Evolutionary conservation across 345 rosid genomes (phyloP).

Genomic region (Hypericum perforatum): DNA sequence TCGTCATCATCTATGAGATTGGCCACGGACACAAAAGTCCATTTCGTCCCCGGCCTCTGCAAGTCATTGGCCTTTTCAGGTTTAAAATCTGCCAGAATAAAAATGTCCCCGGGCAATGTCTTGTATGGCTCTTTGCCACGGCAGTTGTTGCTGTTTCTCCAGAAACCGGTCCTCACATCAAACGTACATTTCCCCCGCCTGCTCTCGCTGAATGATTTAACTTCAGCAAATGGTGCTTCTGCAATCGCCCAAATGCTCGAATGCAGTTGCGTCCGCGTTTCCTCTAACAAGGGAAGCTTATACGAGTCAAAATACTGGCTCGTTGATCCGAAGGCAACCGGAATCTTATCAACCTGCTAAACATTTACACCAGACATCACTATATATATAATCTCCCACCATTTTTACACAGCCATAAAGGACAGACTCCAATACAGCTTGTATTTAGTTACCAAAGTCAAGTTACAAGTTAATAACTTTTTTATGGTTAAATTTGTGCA

Average conservation of each 20-base stretch:
- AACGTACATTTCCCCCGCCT: neutral
- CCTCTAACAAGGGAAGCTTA: neutral
- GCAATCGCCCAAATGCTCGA: constrained; percentile 12
- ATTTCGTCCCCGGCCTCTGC: constrained; percentile 4
- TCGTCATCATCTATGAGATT: neutral
- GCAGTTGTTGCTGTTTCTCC: constrained; percentile 10
- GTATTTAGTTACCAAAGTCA: too few species aligned
- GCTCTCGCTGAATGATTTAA: neutral
- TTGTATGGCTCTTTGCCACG: constrained; percentile 12
- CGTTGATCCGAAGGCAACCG: neutral
- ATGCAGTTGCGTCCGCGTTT: constrained; percentile 2
- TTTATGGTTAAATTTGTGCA: too few species aligned
- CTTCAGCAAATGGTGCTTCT: constrained; percentile 8
- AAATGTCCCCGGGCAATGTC: constrained; percentile 14
- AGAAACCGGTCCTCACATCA: neutral
- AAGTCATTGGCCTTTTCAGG: constrained; percentile 11
- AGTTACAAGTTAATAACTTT: too few species aligned
- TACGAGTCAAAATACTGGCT: neutral
- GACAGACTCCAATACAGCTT: too few species aligned
- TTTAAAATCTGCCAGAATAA: constrained; percentile 9
- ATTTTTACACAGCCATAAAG: too few species aligned
- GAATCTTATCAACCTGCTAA: constrained; percentile 1
- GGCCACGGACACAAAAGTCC: constrained; percentile 11
- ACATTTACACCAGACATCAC: too few species aligned
- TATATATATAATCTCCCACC: too few species aligned